Evolutionary conservation across 345 rosid genomes (phyloP).

Genomic region (Eucalyptus marginata): DNA sequence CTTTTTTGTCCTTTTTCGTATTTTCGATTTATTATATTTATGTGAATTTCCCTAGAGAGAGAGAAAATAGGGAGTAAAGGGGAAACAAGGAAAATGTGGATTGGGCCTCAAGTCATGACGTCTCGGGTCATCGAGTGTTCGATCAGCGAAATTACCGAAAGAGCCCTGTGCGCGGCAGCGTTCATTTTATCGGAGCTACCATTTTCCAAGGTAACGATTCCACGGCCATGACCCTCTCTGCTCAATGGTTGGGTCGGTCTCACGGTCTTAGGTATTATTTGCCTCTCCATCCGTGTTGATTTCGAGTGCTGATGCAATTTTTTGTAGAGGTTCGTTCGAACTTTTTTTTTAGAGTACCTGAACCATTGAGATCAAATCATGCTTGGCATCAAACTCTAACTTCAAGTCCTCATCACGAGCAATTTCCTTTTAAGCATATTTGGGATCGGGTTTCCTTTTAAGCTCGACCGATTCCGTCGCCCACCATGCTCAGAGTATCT

Average conservation of each 20-base stretch:
- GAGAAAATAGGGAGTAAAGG: background rate
- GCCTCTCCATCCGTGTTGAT: background rate
- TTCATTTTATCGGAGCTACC: background rate
- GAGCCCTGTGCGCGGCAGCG: background rate
- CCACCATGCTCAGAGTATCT: accelerated
- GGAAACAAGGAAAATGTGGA: background rate
- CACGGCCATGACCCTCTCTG: background rate
- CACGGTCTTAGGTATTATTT: background rate
- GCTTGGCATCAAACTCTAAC: background rate
- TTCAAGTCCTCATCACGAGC: background rate
- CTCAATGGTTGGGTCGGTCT: background rate
- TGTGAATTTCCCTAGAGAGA: background rate
- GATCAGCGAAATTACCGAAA: background rate
- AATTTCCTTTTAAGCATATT: background rate
- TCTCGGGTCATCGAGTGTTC: background rate
- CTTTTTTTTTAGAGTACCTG: no score
- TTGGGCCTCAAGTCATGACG: background rate
- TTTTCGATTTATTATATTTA: background rate
- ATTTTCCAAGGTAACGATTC: accelerated
- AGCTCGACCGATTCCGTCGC: accelerated
- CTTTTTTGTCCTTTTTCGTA: background rate
- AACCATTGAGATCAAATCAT: background rate
- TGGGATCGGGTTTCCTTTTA: background rate
- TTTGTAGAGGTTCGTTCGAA: no score
- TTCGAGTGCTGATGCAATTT: no score